Base-by-base conservation (phyloP, 1,284 basidiomycete species). In the Moniliophthora roreri region DNA sequence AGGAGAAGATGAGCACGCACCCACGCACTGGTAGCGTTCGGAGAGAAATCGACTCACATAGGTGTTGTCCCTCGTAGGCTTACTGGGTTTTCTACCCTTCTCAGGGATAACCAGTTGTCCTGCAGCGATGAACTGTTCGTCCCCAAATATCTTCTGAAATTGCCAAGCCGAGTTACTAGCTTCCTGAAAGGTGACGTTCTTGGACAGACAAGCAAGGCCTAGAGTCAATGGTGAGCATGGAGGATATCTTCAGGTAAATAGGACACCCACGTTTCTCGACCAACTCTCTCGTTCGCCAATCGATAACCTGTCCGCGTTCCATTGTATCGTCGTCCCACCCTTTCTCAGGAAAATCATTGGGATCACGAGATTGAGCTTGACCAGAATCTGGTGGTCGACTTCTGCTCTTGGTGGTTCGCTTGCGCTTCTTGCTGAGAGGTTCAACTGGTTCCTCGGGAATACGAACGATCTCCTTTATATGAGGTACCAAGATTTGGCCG, bases 91-190 rank as follows among this genome's bases (percentile, higher is more conserved):
- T 58, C 81, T 76, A 20, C 82, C 81, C 1, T 82, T 77, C 0
- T 88, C 82, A 3, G 93, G 92, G 37, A 99, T 88, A 47, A 84
- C 77, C 34, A 98, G 77, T 51, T 94, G 82, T 0, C 97, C 97
- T 15, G 93, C 88, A 0, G 95, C 95, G 62, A 97, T 86, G 65
- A 93, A 95, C 46, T 92, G 86, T 46, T 85, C 89, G 59, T 98
- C 94, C n/a, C 87, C 86, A 67, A 97, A 97, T n/a, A 96, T 82
- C 71, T 96, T 97, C 66, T 97, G 89, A 67, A 95, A 99, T 24
- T 75, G 76, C 82, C 95, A 99, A 20, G 81, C 77, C 41, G 79
- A 79, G 49, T 81, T 81, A 13, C 79, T 80, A 2, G 83, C 78
- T 15, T 80, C 71, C 50, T 74, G 75, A n/a, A 84, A 84, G 1